Percentiles rank a stretch among this genome's conserved stretches.
Conservation (phyloP, 2,329 filamentous ascomycete genomes). For the Diplocarpon rosae region DNA sequence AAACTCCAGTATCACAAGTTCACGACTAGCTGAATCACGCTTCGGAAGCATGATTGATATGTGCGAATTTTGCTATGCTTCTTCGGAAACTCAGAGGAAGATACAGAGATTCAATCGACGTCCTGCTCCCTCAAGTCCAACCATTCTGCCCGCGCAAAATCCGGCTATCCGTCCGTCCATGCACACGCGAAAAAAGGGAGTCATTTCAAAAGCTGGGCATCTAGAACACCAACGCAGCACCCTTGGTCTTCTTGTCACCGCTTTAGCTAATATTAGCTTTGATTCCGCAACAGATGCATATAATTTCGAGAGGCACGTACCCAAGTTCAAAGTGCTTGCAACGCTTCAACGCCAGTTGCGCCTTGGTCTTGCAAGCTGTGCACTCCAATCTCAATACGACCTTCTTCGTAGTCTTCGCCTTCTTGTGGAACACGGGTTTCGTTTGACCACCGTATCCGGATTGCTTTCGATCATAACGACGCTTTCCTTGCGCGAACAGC, state of each 20-base stretch:
- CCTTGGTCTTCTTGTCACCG: constrained; percentile 99
- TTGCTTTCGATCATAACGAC: constrained; percentile 99
- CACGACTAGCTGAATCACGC: not conserved
- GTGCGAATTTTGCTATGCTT: constrained; percentile 26
- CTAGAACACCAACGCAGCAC: constrained; percentile 99
- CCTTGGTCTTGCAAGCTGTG: constrained; percentile 96
- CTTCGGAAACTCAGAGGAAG: constrained; percentile 22
- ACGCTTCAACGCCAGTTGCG: constrained; percentile 94
- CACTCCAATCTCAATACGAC: constrained; percentile 97
- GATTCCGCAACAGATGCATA: not conserved
- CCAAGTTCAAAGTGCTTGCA: constrained; percentile 99
- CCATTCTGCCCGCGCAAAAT: constrained; percentile 23
- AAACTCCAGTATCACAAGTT: not conserved
- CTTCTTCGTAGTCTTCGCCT: constrained; percentile 99
- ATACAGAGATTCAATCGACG: constrained; percentile 21
- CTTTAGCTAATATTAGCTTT: constrained; percentile 43
- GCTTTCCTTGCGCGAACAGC: constrained; percentile 96
- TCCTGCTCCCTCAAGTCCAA: constrained; percentile 18
- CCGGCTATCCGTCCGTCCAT: constrained; percentile 16
- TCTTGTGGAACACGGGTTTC: constrained; percentile 99
- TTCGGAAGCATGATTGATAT: constrained; percentile 12
- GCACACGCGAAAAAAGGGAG: constrained; percentile 18
- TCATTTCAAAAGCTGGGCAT: constrained; percentile 30
- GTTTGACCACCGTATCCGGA: constrained; percentile 99
- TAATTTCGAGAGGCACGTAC: constrained; percentile 41